Evolutionary conservation across 2,329 filamentous ascomycete species (phyloP), one percentile per base, ranked within the genome.

Genomic region (Alternaria triticina): DNA sequence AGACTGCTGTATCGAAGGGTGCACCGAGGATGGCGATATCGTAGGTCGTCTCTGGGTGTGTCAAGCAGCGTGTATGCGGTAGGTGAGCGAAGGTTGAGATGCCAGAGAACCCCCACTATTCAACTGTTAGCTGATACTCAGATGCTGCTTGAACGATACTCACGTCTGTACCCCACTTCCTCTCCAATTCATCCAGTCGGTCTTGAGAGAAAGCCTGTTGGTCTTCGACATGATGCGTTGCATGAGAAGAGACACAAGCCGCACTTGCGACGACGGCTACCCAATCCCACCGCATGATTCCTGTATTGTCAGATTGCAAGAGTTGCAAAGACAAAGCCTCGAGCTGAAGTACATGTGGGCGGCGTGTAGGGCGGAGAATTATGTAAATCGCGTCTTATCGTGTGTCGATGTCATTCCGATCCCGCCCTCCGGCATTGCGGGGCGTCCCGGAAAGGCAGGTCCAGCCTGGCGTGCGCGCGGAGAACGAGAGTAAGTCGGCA

Each of bases 91-190:
- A 82, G 13, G 79, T 81, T 12, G 89, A 89, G 66, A 96, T 91
- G 62, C 92, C 92, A 27, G 87, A 86, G 77, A 93, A 96, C 1
- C 84, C 85, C 88, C 88, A 87, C 85, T 87, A 43, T 59, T 20
- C 6, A 33, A 58, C 50, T 49, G 62, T 71, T 54, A 71, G 46
- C 59, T 20, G 28, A n/a, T 17, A 57, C 7, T 28, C n/a, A 1
- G 20, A n/a, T 3, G 11, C 6, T 6, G 9, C 6, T 23, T 49
- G n/a, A 22, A 25, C 3, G 15, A 13, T 15, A 51, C 61, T 69
- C 63, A 82, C 80, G 70, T 82, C 80, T 57, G 71, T 80, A 13
- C 79, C 80, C 80, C 80, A 82, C 76, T 81, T 82, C 59, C 70
- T 70, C 55, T 80, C 70, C 6, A 80, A 57, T 54, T 77, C 74